phyloP scores from a whole-genome alignment of 179 eudicot species.

The Dionaea muscipula region DNA sequence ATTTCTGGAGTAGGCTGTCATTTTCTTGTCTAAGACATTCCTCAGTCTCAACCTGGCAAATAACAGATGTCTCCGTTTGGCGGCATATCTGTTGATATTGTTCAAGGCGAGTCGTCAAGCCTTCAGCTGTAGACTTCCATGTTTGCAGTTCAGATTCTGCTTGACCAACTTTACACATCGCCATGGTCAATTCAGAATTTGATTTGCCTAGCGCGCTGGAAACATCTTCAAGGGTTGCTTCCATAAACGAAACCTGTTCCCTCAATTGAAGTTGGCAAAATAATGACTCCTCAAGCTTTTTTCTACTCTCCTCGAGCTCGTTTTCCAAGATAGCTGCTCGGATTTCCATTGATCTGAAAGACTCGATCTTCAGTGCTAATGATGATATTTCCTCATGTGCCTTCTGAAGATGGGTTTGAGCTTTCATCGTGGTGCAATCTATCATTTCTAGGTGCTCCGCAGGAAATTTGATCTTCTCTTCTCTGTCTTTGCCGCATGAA shows the following conservation, averaged over 20 bases:
- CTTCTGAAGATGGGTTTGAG: slow-evolving; percentile 27
- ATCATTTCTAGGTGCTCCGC: slow-evolving; percentile 26
- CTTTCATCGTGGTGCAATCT: slow-evolving; percentile 19
- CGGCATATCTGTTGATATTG: slow-evolving; percentile 28
- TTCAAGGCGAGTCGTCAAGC: slow-evolving; percentile 36
- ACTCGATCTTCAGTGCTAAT: slow-evolving; percentile 36
- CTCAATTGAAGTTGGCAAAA: slow-evolving; percentile 24
- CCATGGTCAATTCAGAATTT: slow-evolving; percentile 34
- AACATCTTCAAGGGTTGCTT: slow-evolving; percentile 26
- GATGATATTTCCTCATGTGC: slow-evolving; percentile 33
- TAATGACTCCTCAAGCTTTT: slow-evolving; percentile 43
- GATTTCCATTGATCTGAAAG: slow-evolving; percentile 27
- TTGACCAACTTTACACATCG: slow-evolving; percentile 36
- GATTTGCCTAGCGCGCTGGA: slow-evolving; percentile 38
- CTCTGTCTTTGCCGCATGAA: slow-evolving; percentile 9
- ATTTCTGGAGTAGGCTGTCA: slow-evolving; percentile 16
- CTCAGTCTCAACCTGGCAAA: slow-evolving; percentile 23
- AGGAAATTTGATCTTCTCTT: slow-evolving; percentile 21
- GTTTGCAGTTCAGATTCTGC: slow-evolving; percentile 36
- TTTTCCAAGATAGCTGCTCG: slow-evolving; percentile 27
- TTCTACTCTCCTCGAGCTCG: slow-evolving; percentile 34
- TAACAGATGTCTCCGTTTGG: slow-evolving; percentile 22
- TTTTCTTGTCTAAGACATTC: slow-evolving; percentile 25
- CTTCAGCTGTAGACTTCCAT: slow-evolving; percentile 35
- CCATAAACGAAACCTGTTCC: slow-evolving; percentile 43